Base-by-base conservation (phyloP, 106 monocot species). In the Ottelia alismoides region DNA sequence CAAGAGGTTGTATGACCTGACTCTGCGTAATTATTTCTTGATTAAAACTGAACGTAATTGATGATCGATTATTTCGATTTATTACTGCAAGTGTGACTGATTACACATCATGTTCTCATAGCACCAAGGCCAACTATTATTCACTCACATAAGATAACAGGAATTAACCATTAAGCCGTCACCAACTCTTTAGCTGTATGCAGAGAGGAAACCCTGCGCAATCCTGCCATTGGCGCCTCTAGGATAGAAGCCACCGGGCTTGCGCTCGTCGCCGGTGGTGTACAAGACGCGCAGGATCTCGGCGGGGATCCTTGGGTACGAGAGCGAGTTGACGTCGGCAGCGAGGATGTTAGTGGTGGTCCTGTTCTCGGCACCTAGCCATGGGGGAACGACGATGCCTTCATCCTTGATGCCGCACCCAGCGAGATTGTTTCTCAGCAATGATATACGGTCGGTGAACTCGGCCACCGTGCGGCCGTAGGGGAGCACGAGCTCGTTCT, bases 221-320 rank as follows among this genome's bases (percentile, higher is more conserved):
- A 83, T 75, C 16, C 23, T 18, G 0, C 78, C 78, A 23, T 50
- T 26, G 5, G 61, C 78, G 5, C 83, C 78, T 18, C 51, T 25
- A 2, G 83, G 83, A 25, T 58, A 75, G 74, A 83, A 78, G 18
- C 83, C 83, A 3, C 78, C 83, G 1, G 68, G 67, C 4, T 1
- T 24, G 2, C 47, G 20, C 3, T 22, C 71, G 26, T 16, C 29
- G 1, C 83, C 83, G 14, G 12, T 57, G 0, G 70, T 74, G 20
- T 84, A 84, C 56, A 75, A 70, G 21, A 84, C 65, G 52, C 55
- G 55, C 26, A 78, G 61, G 25, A 84, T 69, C 60, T 84, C 75
- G 25, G 60, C 14, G 2, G 74, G 78, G 1, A 75, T 72, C 22
- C 83, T 49, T 0, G 16, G 43, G 25, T 72, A 84, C 1, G 68